These are phyloP conservation scores for Exophiala aquamarina DNA, from an alignment of 2,329 filamentous ascomycete genomes.

Conservation along the genomic window DNA sequence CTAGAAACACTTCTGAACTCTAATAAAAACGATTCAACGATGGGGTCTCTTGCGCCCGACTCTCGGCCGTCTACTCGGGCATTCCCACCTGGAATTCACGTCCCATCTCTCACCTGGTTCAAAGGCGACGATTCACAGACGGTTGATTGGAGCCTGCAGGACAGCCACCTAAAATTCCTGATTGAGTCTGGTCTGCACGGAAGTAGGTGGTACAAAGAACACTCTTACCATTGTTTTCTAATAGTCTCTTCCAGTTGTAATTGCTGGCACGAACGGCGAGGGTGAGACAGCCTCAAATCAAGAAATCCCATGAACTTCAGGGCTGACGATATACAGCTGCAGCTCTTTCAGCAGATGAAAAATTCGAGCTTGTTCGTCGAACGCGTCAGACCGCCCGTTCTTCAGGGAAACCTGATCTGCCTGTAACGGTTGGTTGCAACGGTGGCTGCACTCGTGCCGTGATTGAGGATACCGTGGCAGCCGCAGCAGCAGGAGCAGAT, in stretches of 20 bases:
- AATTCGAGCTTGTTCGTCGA: conserved; percentile 39
- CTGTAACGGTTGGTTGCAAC: conserved; percentile 73
- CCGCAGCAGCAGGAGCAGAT: conserved; percentile 67
- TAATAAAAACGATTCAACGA: not conserved
- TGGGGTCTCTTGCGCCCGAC: not conserved
- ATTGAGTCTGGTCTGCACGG: conserved; percentile 55
- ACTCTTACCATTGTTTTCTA: not conserved
- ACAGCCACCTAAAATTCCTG: conserved; percentile 55
- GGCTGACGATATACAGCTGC: conserved; percentile 29
- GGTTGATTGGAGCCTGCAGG: conserved; percentile 57
- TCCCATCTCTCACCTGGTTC: conserved; percentile 59
- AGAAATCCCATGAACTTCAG: not conserved
- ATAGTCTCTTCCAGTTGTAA: conserved; percentile 33
- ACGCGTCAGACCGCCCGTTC: conserved; percentile 37
- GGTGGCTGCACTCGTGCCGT: conserved; percentile 71
- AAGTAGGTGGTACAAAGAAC: conserved; percentile 31
- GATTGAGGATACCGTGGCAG: conserved; percentile 66
- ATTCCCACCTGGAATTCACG: conserved; percentile 53
- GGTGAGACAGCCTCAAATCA: not conserved
- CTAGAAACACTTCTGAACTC: too few species aligned
- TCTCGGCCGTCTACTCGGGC: not conserved
- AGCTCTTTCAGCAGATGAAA: conserved; percentile 41
- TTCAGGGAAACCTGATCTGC: conserved; percentile 58
- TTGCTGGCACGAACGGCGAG: conserved; percentile 49
- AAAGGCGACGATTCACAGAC: conserved; percentile 48